phyloP scores from a whole-genome alignment of 352 stramenopile genomes.

The Phytophthora tentaculata region DNA sequence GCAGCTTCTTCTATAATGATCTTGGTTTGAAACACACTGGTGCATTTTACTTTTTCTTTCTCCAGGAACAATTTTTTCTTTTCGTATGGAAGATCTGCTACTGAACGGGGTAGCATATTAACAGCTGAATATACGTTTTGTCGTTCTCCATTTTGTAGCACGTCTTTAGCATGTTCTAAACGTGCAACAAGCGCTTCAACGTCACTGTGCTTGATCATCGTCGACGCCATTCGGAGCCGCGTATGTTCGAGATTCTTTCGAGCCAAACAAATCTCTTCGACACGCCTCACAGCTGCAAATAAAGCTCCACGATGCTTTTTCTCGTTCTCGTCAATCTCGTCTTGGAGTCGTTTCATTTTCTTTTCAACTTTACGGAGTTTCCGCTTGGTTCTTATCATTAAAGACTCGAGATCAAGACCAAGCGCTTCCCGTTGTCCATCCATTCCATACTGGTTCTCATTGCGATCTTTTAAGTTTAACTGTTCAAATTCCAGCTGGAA shows the following conservation, averaged over 20 bases:
- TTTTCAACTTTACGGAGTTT: conserved; percentile 68
- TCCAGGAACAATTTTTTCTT: conserved; percentile 28
- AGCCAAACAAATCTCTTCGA: conserved; percentile 40
- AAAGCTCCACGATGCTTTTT: conserved; percentile 39
- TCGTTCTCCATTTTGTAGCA: conserved; percentile 7
- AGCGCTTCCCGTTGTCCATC: conserved; percentile 14
- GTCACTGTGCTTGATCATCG: conserved; percentile 49
- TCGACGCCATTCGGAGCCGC: conserved; percentile 38
- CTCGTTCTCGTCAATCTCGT: conserved; percentile 39
- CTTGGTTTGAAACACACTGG: conserved; percentile 28
- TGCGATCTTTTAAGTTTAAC: conserved; percentile 1
- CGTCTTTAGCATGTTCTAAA: conserved; percentile 27
- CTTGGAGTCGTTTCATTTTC: conserved; percentile 42
- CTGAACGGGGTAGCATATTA: background rate
- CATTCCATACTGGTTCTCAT: background rate
- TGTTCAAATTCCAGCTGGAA: conserved; percentile 45
- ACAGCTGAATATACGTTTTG: background rate
- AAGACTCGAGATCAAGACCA: conserved; percentile 12
- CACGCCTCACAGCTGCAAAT: conserved; percentile 6
- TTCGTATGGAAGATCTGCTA: conserved; percentile 14
- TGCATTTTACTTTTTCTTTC: conserved; percentile 22
- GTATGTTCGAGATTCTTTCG: conserved; percentile 43
- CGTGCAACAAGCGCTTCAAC: conserved; percentile 22
- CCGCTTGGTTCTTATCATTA: conserved; percentile 38
- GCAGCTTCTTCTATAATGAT: conserved; percentile 20